Evolutionary conservation across 352 stramenopile genomes (phyloP).

Genomic region (Phytophthora tubulina): DNA sequence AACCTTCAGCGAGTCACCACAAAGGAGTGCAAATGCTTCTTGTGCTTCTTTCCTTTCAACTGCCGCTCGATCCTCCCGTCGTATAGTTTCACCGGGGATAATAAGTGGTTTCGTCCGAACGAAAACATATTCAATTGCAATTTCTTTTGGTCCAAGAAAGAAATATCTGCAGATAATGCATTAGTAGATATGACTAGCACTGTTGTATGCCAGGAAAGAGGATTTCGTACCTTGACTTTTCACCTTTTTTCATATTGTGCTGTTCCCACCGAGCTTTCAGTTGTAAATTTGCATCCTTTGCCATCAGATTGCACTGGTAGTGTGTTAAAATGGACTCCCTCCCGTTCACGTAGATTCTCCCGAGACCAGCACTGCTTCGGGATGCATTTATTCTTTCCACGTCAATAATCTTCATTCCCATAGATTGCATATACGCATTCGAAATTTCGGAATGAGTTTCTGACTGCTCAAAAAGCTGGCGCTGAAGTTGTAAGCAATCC

Average conservation of each 20-base stretch:
- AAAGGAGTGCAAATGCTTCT: conserved; percentile 23
- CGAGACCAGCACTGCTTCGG: conserved; percentile 20
- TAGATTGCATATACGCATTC: conserved; percentile 13
- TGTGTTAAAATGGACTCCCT: conserved; percentile 24
- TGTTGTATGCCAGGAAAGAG: not conserved
- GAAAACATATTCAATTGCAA: conserved; percentile 29
- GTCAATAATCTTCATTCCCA: conserved; percentile 31
- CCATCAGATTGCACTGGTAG: conserved; percentile 29
- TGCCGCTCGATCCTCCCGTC: conserved; percentile 25
- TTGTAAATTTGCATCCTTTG: conserved; percentile 5
- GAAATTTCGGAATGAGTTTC: conserved; percentile 5
- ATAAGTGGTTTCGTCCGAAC: conserved; percentile 19
- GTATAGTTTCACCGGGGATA: not conserved
- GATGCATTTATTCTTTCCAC: conserved; percentile 37
- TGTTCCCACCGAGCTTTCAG: conserved; percentile 23
- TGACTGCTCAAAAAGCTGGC: conserved; percentile 11
- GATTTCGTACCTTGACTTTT: conserved; percentile 18
- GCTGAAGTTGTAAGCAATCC: conserved; percentile 15
- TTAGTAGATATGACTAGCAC: not conserved
- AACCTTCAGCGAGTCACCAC: not conserved
- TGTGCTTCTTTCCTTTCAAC: conserved; percentile 21
- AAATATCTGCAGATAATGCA: conserved; percentile 24
- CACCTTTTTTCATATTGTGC: conserved; percentile 10
- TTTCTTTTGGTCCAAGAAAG: conserved; percentile 27
- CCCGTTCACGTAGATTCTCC: conserved; percentile 29